Conservation (phyloP, 345 rosid species). For the Schrenkiella parvula region DNA sequence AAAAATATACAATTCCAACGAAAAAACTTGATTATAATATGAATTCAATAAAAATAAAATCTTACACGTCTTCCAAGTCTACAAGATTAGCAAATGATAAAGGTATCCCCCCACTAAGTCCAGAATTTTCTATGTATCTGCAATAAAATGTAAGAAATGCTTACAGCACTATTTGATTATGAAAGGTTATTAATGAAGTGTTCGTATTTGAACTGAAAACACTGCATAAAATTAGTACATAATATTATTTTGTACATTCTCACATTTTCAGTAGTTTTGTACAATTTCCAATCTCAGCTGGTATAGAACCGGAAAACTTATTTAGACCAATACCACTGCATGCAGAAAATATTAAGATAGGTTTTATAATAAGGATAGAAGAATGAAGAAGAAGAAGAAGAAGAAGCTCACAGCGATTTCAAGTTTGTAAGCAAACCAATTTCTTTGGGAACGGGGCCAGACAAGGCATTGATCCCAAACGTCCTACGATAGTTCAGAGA, state of each 20-base stretch:
- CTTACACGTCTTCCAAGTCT: constrained; percentile 32
- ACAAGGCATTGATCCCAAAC: constrained; percentile 50
- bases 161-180: not conserved
- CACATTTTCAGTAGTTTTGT: constrained; percentile 49
- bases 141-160: not conserved
- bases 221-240: not conserved
- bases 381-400: not conserved
- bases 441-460: constrained; percentile 68
- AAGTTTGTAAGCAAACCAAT: constrained; percentile 57
- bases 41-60: not conserved
- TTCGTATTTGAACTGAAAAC: not conserved
- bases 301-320: constrained; percentile 69
- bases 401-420: constrained; percentile 41
- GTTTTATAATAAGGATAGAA: not conserved
- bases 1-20: not conserved
- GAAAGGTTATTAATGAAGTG: not conserved
- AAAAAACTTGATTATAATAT: not conserved
- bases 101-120: constrained; percentile 58
- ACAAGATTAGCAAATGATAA: constrained; percentile 39
- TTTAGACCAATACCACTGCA: constrained; percentile 46
- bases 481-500: constrained; percentile 29
- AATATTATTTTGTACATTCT: constrained; percentile 14
- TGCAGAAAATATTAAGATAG: not conserved
- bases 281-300: constrained; percentile 59
- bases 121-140: constrained; percentile 56